Percentiles rank a stretch among this genome's conserved stretches.
These are phyloP conservation scores for Ceratocystis smalleyi DNA, from an alignment of 2,329 filamentous ascomycete genomes.

Conservation along the genomic window DNA sequence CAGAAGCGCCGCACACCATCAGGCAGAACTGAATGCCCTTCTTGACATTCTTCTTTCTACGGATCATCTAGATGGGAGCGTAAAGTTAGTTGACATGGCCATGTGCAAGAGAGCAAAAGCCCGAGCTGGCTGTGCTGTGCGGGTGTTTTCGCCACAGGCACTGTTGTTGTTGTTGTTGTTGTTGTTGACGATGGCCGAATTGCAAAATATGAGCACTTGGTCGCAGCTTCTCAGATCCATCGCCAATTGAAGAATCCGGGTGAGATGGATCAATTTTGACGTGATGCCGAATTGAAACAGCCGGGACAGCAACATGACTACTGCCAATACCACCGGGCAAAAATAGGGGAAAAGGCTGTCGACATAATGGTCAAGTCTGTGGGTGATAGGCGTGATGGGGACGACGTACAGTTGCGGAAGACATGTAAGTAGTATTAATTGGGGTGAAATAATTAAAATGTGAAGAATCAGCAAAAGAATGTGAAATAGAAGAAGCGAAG, in stretches of 20 bases:
- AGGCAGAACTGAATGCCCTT: slow-evolving; percentile 99
- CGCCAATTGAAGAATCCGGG: background rate
- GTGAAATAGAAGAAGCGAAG: slow-evolving; percentile 11
- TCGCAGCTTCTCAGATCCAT: too few species aligned
- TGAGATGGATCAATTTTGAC: background rate
- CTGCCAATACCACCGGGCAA: background rate
- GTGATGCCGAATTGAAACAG: background rate
- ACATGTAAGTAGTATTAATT: slow-evolving; percentile 22
- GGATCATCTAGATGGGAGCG: slow-evolving; percentile 57
- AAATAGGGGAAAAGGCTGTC: background rate
- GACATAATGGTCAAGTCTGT: slow-evolving; percentile 9
- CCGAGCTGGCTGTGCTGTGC: slow-evolving; percentile 1
- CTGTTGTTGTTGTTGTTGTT: background rate
- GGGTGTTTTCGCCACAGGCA: background rate
- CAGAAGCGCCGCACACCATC: slow-evolving; percentile 99
- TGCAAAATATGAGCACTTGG: background rate
- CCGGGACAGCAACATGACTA: background rate
- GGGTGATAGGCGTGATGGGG: slow-evolving; percentile 7
- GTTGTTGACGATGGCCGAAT: background rate
- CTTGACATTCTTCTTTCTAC: slow-evolving; percentile 99
- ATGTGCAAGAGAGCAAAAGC: slow-evolving; percentile 12
- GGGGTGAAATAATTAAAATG: slow-evolving; percentile 16
- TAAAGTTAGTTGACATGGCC: slow-evolving; percentile 20
- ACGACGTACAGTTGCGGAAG: slow-evolving; percentile 24
- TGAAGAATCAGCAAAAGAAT: slow-evolving; percentile 6